Conservation (phyloP, 1,139 yeast species). For the Debaryomyces coudertii region DNA sequence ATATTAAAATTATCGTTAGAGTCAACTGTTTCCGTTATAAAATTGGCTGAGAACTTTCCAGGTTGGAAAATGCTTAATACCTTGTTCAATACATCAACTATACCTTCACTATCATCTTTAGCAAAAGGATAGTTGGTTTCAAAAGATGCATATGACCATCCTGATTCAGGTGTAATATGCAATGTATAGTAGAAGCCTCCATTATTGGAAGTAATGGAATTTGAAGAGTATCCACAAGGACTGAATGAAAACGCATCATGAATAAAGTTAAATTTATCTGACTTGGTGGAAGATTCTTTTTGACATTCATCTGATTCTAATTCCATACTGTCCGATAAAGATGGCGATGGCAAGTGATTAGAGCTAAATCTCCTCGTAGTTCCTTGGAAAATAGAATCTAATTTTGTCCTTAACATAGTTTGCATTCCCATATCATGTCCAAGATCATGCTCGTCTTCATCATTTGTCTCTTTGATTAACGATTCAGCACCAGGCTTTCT, state of each 20-base stretch:
- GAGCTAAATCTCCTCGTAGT: slow-evolving; percentile 12
- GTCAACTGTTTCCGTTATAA: slow-evolving; percentile 45
- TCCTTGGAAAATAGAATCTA: slow-evolving; percentile 59
- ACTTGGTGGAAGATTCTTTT: background rate
- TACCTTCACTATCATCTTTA: slow-evolving; percentile 37
- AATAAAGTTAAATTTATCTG: slow-evolving; percentile 33
- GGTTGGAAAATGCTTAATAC: slow-evolving; percentile 74
- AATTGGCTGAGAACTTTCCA: slow-evolving; percentile 72
- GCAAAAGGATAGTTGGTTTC: slow-evolving; percentile 77
- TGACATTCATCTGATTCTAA: slow-evolving; percentile 14
- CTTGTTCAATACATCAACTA: slow-evolving; percentile 55
- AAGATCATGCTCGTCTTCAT: slow-evolving; percentile 61
- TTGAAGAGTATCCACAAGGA: slow-evolving; percentile 97
- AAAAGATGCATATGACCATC: slow-evolving; percentile 95
- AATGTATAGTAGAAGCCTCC: slow-evolving; percentile 78
- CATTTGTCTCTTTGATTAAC: slow-evolving; percentile 37
- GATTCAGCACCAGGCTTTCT: slow-evolving; percentile 56
- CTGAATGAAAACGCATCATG: slow-evolving; percentile 91
- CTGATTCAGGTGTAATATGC: slow-evolving; percentile 92
- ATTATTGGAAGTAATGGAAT: slow-evolving; percentile 62
- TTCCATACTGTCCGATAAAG: slow-evolving; percentile 32
- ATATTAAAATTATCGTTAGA: slow-evolving; percentile 21
- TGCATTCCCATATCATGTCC: slow-evolving; percentile 78
- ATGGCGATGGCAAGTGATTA: slow-evolving; percentile 43
- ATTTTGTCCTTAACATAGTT: slow-evolving; percentile 63